These are phyloP conservation scores for Fraxinus floribunda DNA, from an alignment of 305 asterid species.

Conservation along the genomic window DNA sequence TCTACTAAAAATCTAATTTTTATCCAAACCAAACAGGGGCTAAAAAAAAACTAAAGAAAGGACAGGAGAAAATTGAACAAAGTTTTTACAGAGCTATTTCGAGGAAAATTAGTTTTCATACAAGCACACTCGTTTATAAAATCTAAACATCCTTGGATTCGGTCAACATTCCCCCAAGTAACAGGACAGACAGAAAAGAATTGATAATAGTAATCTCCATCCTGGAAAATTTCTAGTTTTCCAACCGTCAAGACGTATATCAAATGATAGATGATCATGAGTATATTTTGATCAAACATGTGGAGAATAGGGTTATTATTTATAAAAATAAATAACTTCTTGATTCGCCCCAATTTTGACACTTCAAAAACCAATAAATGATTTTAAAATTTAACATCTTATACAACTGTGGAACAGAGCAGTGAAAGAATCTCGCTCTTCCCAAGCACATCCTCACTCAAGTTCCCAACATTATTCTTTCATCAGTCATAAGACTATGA, in stretches of 20 bases:
- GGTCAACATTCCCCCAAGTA: background rate
- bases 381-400: background rate
- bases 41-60: background rate
- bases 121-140: background rate
- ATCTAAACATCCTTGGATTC: background rate
- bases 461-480: background rate
- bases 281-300: background rate
- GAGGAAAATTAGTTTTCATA: background rate
- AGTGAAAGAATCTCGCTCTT: background rate
- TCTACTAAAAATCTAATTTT: background rate
- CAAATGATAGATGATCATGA: background rate
- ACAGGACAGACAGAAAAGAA: background rate
- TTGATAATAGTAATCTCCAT: background rate
- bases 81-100: background rate
- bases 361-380: background rate
- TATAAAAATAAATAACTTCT: background rate
- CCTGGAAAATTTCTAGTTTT: background rate
- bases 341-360: background rate
- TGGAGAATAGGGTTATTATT: background rate
- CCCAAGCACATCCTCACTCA: background rate
- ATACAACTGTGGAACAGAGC: background rate
- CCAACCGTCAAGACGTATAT: background rate
- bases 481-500: background rate
- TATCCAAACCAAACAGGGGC: background rate
- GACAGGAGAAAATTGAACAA: background rate